A percentile compares a stretch with the other conserved stretches of the same genome.
phyloP scores from a whole-genome alignment of 2,329 filamentous ascomycete species.

The Scedosporium dehoogii region DNA sequence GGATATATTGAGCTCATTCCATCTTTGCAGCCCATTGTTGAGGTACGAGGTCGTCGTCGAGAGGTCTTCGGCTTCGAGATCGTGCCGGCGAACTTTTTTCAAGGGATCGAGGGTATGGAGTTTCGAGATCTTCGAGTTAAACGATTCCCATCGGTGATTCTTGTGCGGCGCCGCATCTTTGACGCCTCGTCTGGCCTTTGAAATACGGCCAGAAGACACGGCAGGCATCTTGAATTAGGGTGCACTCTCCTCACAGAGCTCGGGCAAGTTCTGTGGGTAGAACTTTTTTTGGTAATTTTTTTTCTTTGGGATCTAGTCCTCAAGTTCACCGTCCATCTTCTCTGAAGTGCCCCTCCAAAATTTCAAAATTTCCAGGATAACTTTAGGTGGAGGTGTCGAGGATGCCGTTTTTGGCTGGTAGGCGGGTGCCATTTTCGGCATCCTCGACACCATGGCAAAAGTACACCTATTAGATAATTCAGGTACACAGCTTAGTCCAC shows the following conservation, averaged over 20 bases:
- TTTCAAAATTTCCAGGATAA: background rate
- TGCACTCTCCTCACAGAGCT: background rate
- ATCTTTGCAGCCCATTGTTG: constrained; percentile 70
- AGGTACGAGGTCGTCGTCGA: constrained; percentile 79
- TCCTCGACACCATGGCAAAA: too few species aligned
- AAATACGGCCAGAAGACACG: constrained; percentile 55
- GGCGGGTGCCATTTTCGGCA: too few species aligned
- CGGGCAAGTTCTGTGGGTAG: background rate
- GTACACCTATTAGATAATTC: too few species aligned
- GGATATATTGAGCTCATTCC: constrained; percentile 85
- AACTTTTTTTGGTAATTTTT: background rate
- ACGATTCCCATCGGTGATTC: constrained; percentile 84
- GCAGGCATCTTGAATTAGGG: constrained; percentile 43
- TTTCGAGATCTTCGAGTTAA: constrained; percentile 80
- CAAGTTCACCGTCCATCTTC: background rate
- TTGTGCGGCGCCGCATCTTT: constrained; percentile 67
- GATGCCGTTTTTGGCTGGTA: too few species aligned
- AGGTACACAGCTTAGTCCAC: too few species aligned
- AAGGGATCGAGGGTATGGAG: constrained; percentile 85
- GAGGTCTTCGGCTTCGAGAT: constrained; percentile 70
- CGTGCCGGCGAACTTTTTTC: constrained; percentile 76
- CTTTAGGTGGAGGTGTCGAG: too few species aligned
- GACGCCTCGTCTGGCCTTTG: constrained; percentile 54
- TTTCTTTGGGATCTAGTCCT: background rate
- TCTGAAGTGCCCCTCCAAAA: background rate